Conservation (phyloP, 352 stramenopile species). For the Phytophthora fragariae region DNA sequence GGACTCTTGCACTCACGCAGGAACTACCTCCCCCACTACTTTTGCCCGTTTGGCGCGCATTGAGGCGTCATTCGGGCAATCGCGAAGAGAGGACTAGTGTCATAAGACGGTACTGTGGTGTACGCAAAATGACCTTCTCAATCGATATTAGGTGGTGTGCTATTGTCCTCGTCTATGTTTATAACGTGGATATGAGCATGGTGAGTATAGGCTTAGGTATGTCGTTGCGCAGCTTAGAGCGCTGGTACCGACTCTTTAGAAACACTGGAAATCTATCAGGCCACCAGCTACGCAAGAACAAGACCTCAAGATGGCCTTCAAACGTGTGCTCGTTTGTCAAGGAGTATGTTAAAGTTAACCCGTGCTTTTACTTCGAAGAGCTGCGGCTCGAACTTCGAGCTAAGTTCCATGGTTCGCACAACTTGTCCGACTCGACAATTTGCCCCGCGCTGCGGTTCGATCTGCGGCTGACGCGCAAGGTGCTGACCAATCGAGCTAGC, state of each 20-base stretch:
- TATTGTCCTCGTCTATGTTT: background rate
- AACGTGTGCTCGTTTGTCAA: background rate
- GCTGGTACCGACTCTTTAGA: background rate
- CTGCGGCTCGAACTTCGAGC: too few relatives aligned
- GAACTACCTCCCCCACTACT: background rate
- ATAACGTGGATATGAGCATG: background rate
- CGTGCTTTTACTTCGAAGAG: too few relatives aligned
- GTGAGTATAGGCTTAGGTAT: background rate
- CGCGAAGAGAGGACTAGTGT: background rate
- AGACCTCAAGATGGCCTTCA: background rate
- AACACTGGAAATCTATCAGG: background rate
- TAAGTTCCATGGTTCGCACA: too few relatives aligned
- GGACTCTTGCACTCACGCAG: background rate
- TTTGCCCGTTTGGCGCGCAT: background rate
- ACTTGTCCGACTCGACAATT: too few relatives aligned
- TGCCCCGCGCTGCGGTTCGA: too few relatives aligned
- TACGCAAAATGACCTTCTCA: background rate
- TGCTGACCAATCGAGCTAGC: too few relatives aligned
- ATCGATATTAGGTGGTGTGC: background rate
- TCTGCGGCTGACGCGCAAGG: too few relatives aligned
- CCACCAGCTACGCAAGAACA: background rate
- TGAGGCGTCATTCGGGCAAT: background rate
- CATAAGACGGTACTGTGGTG: background rate
- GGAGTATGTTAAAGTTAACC: too few relatives aligned
- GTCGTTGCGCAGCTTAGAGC: background rate